Percentiles rank a stretch among this genome's conserved stretches.
Conservation (phyloP, 2,329 filamentous ascomycete genomes). For the Escovopsis weberi region DNA sequence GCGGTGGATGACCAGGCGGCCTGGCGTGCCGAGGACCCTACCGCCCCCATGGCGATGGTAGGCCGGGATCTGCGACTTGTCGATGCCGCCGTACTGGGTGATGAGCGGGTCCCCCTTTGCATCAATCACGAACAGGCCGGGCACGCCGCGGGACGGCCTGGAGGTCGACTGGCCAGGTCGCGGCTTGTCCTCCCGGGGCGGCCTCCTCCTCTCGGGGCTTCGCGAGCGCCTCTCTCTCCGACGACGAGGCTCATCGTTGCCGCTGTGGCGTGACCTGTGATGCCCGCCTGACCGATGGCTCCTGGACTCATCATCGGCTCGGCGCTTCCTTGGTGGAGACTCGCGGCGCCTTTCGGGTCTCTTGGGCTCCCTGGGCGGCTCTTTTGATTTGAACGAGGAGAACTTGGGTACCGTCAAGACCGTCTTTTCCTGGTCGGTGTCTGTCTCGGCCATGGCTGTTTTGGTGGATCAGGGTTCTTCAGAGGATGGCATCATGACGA, state of each 20-base stretch:
- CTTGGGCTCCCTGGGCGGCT: slow-evolving; percentile 20
- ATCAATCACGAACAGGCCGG: slow-evolving; percentile 46
- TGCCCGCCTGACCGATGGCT: slow-evolving; percentile 5
- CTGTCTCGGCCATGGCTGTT: background rate
- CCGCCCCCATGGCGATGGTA: slow-evolving; percentile 60
- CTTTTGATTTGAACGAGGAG: slow-evolving; percentile 49
- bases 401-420: slow-evolving; percentile 44
- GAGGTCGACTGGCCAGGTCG: background rate
- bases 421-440: background rate
- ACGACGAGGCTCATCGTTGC: slow-evolving; percentile 8
- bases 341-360: slow-evolving; percentile 4
- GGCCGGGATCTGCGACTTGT: slow-evolving; percentile 55
- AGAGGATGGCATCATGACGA: background rate
- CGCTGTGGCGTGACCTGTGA: slow-evolving; percentile 5
- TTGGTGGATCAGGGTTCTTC: background rate
- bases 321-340: slow-evolving; percentile 6
- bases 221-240: slow-evolving; percentile 6
- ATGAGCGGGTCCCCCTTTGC: slow-evolving; percentile 64
- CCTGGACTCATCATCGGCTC: slow-evolving; percentile 4
- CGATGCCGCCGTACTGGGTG: slow-evolving; percentile 55
- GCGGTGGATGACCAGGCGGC: slow-evolving; percentile 50
- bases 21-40: slow-evolving; percentile 50
- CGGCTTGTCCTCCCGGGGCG: background rate
- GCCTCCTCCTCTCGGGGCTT: background rate
- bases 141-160: slow-evolving; percentile 4